Percentiles rank a stretch among this genome's conserved stretches.
Conservation (phyloP, 2,329 filamentous ascomycete genomes). For the Penicillium hesseltinei region DNA sequence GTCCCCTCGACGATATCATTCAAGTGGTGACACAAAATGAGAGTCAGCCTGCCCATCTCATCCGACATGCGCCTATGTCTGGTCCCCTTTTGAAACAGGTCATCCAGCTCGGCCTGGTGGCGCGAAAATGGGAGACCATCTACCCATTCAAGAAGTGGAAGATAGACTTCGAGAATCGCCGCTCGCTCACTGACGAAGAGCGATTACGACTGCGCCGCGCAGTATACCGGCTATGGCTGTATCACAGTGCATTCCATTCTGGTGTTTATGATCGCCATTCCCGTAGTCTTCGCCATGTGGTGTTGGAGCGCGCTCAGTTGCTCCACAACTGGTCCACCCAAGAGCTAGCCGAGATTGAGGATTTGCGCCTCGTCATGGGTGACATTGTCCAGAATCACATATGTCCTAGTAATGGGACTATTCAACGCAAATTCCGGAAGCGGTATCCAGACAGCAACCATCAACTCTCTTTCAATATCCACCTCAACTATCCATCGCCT, state of each 20-base stretch:
- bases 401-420: constrained; percentile 61
- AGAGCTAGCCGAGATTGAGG: constrained; percentile 60
- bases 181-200: constrained; percentile 52
- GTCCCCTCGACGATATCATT: constrained; percentile 57
- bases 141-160: constrained; percentile 65
- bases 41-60: constrained; percentile 57
- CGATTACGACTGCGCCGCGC: constrained; percentile 55
- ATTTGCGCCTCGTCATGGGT: constrained; percentile 55
- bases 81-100: constrained; percentile 56
- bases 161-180: constrained; percentile 54
- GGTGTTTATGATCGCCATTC: constrained; percentile 50
- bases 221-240: constrained; percentile 62
- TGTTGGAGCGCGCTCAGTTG: constrained; percentile 54
- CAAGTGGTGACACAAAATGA: constrained; percentile 61
- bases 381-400: constrained; percentile 58
- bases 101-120: constrained; percentile 53
- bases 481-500: constrained; percentile 48
- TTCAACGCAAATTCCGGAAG: constrained; percentile 58
- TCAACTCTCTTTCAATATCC: constrained; percentile 53
- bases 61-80: constrained; percentile 54
- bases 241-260: constrained; percentile 58
- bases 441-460: constrained; percentile 52
- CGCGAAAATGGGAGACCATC: constrained; percentile 59
- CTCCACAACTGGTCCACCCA: constrained; percentile 58
- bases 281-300: constrained; percentile 47